Conservation (phyloP, 768 basidiomycete species). For the Coprinopsis cinerea region DNA sequence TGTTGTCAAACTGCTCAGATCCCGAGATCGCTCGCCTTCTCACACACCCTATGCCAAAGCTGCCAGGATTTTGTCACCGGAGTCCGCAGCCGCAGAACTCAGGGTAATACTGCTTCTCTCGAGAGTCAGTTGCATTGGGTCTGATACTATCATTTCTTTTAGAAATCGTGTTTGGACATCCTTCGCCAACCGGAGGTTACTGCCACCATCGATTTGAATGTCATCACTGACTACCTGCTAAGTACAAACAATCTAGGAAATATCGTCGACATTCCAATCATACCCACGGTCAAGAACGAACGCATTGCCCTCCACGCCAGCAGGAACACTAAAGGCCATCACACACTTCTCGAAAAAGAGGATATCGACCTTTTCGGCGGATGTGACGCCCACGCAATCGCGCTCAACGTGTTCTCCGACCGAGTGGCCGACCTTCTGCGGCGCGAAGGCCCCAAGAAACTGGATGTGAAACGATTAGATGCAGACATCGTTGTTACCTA, state of each 20-base stretch:
- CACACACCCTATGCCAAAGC: too few relatives aligned
- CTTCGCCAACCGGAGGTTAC: neutral
- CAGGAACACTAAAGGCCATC: neutral
- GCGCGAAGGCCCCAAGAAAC: neutral
- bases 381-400: neutral
- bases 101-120: too few relatives aligned
- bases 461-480: neutral
- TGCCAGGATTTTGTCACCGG: too few relatives aligned
- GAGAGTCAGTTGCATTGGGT: too few relatives aligned
- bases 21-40: too few relatives aligned
- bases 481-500: slow-evolving; percentile 20
- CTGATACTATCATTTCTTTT: neutral
- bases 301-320: slow-evolving; percentile 16
- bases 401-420: neutral
- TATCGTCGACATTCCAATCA: slow-evolving; percentile 31
- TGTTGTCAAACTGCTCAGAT: slow-evolving; percentile 24
- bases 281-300: slow-evolving; percentile 22
- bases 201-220: neutral
- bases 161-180: neutral
- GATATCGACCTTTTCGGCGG: slow-evolving; percentile 17
- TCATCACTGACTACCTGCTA: slow-evolving; percentile 30
- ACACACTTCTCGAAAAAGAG: slow-evolving; percentile 23
- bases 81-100: neutral
- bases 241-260: slow-evolving; percentile 25
- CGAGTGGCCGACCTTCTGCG: neutral